Percentiles rank a stretch among this genome's conserved stretches.
Conservation (phyloP, 257 asterid genomes). For the Fraxinus cuspidata region DNA sequence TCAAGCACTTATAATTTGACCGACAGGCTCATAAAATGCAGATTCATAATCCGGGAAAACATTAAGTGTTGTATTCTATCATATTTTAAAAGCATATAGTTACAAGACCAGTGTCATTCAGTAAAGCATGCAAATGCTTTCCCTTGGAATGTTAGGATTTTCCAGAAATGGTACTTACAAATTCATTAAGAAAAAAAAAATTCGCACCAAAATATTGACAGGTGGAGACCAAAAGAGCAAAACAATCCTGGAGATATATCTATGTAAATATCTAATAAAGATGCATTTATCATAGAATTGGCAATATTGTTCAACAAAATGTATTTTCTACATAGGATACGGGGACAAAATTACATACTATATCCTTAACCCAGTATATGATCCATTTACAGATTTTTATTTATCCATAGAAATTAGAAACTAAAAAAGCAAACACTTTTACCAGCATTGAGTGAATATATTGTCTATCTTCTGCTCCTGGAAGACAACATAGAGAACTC, state of each 20-base stretch:
- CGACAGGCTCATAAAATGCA: conserved; percentile 14
- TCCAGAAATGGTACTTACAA: not conserved
- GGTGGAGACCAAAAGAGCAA: not conserved
- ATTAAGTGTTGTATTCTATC: not conserved
- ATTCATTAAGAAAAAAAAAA: not conserved
- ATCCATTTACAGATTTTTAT: not conserved
- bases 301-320: not conserved
- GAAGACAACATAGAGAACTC: not conserved
- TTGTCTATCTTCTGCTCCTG: not conserved
- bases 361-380: not conserved
- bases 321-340: not conserved
- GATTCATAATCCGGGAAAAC: not conserved
- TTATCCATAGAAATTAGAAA: not conserved
- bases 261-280: not conserved
- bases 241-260: not conserved
- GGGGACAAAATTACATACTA: not conserved
- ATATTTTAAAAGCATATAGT: not conserved
- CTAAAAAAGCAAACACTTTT: not conserved
- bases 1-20: conserved; percentile 7
- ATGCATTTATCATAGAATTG: not conserved
- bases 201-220: not conserved
- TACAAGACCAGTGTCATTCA: conserved; percentile 1
- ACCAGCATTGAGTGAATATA: not conserved
- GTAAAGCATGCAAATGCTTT: conserved; percentile 4
- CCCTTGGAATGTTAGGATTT: not conserved